Base-by-base conservation (phyloP, 768 basidiomycete genomes). In the Trametes cubensis region DNA sequence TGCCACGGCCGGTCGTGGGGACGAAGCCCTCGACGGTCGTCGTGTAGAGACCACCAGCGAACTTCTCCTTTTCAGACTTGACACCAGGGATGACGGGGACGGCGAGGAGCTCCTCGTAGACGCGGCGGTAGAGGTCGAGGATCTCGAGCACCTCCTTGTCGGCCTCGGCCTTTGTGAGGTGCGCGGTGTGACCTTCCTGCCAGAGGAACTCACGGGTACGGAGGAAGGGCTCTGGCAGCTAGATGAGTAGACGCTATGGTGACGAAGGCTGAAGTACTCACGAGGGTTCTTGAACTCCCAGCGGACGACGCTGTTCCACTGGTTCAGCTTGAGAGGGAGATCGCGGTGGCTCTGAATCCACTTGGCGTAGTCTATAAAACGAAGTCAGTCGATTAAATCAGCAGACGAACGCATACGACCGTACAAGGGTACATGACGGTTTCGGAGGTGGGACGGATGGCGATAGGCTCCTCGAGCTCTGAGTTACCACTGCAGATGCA, bases 281-380 rank as follows among this genome's bases (percentile, higher is more conserved):
- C 90, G 95, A 60, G 96, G 96, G 75, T 95, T 95, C 79, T 99
- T 99, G 83, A 99, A 99, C 75, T 99, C 96, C 97, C 97, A 99
- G 60, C 97, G 89, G 34, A 99, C 97, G 68, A 99, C 95, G 66
- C 88, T 94, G 79, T 99, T 99, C 97, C 97, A 99, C 75, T 98
- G 91, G 78, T 98, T 99, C 49, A 98, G 83, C 75, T 96, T 97
- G 69, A 99, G 79, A 2, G 97, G 97, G 50, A 99, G 87, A 73
- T 99, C 97, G 61, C 97, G 92, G 76, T 99, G 90, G 63, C 89
- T 92, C 72, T 95, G 91, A 74, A 99, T 93, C 97, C 97, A 99
- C 78, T 98, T 98, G 61, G 96, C 88, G 74, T 98, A 99, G 79
- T 98, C 94, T 94, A 66, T 10, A 15, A 59, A 63, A 55, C 28